These are phyloP conservation scores for Vicia sativa DNA, from an alignment of 306 rosid genomes.

Conservation along the genomic window DNA sequence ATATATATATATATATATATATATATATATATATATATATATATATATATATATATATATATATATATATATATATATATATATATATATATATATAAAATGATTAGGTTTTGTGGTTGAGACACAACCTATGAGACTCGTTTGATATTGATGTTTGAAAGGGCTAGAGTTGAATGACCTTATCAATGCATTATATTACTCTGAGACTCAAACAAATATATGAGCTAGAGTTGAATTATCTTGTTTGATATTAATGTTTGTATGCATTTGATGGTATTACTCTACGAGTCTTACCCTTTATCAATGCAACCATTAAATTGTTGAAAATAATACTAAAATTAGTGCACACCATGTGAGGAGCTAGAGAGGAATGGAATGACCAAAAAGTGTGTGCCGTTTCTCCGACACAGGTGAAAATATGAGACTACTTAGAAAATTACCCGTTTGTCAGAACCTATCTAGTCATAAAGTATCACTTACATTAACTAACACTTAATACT, in stretches of 20 bases:
- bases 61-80: no score
- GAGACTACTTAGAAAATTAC: slow-evolving; percentile 36
- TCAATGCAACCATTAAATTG: background rate
- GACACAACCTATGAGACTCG: background rate
- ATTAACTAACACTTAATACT: background rate
- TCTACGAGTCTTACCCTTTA: background rate
- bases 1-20: no score
- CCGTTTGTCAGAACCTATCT: slow-evolving; percentile 20
- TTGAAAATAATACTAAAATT: background rate
- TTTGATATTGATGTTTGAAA: background rate
- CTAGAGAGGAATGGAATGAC: background rate
- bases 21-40: no score
- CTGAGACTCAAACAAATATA: background rate
- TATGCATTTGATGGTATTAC: slow-evolving; percentile 3
- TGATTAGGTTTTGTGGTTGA: background rate
- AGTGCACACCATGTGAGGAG: slow-evolving; percentile 7
- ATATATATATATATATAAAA: no score
- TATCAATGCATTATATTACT: background rate
- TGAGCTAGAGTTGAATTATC: background rate
- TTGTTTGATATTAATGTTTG: slow-evolving; percentile 3
- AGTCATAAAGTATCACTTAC: background rate
- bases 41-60: no score
- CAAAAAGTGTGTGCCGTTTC: slow-evolving; percentile 35
- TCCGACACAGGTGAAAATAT: slow-evolving; percentile 38
- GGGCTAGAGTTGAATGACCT: background rate